These are phyloP conservation scores for Penicillium sp. DNA, from an alignment of 2,329 filamentous ascomycete species.

Conservation along the genomic window DNA sequence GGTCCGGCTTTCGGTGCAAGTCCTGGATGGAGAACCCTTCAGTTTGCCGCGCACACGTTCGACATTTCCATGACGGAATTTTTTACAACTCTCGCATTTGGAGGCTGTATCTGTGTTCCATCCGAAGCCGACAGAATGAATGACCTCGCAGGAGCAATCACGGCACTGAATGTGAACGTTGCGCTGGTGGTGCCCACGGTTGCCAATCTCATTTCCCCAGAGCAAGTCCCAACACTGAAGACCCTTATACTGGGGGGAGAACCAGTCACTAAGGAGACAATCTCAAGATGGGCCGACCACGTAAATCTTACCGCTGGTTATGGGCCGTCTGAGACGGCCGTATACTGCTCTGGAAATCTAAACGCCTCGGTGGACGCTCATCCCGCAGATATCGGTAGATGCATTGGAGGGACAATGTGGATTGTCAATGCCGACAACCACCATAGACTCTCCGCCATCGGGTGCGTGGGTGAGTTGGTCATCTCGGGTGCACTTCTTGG, in stretches of 20 bases:
- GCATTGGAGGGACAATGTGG: not conserved
- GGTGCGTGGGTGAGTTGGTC: not conserved
- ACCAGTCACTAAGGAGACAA: not conserved
- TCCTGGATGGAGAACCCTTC: conserved; percentile 35
- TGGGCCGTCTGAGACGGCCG: not conserved
- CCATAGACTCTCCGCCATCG: not conserved
- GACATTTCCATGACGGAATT: conserved; percentile 42
- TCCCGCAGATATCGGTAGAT: not conserved
- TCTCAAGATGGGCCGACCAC: not conserved
- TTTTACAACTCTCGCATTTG: conserved; percentile 33
- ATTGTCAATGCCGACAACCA: not conserved
- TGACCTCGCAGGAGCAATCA: conserved; percentile 31
- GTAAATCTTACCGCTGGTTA: not conserved
- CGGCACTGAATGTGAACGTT: conserved; percentile 48
- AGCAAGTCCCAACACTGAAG: conserved; percentile 35
- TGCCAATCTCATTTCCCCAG: conserved; percentile 14
- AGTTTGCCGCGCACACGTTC: conserved; percentile 48
- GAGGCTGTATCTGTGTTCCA: conserved; percentile 48
- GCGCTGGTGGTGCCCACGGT: conserved; percentile 54
- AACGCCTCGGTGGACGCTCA: not conserved
- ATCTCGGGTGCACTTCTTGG: not conserved
- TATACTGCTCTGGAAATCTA: not conserved
- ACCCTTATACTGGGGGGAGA: conserved; percentile 37
- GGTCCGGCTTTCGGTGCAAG: conserved; percentile 48
- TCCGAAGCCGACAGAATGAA: conserved; percentile 44